A percentile compares a stretch with the other conserved stretches of the same genome.
These are phyloP conservation scores for Hypholoma fasciculare DNA, from an alignment of 768 basidiomycete species.

Conservation along the genomic window DNA sequence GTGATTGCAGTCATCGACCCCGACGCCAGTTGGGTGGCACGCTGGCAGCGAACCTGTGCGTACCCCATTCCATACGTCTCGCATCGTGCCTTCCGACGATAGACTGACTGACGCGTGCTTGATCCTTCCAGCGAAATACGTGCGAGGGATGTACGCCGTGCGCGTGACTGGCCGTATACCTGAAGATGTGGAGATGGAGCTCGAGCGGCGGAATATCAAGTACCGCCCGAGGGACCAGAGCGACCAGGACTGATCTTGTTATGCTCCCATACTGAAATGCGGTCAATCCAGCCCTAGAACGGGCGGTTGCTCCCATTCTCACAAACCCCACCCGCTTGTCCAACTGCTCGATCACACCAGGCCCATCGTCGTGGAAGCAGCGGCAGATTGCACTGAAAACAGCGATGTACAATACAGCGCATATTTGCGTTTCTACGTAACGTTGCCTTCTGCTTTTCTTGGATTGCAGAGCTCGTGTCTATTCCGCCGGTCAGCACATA, in stretches of 20 bases:
- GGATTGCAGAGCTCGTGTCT: no score
- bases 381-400: no score
- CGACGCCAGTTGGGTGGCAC: conserved; percentile 90
- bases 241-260: conserved; percentile 56
- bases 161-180: conserved; percentile 85
- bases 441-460: no score
- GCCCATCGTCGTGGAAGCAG: no score
- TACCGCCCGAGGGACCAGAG: conserved; percentile 86
- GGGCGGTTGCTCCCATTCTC: neutral
- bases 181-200: conserved; percentile 81
- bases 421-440: no score
- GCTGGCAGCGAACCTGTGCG: conserved; percentile 94
- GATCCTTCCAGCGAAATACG: conserved; percentile 73
- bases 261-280: neutral
- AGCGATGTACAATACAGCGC: no score
- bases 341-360: no score
- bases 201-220: conserved; percentile 74
- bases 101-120: neutral
- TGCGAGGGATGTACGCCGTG: conserved; percentile 90
- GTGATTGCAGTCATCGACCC: conserved; percentile 86
- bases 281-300: neutral
- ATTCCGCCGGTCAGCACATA: no score
- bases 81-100: conserved; percentile 3
- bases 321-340: neutral
- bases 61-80: conserved; percentile 13